A percentile compares a stretch with the other conserved stretches of the same genome.
Conservation (phyloP, 768 basidiomycete genomes). For the Nevesoporus exiguus region DNA sequence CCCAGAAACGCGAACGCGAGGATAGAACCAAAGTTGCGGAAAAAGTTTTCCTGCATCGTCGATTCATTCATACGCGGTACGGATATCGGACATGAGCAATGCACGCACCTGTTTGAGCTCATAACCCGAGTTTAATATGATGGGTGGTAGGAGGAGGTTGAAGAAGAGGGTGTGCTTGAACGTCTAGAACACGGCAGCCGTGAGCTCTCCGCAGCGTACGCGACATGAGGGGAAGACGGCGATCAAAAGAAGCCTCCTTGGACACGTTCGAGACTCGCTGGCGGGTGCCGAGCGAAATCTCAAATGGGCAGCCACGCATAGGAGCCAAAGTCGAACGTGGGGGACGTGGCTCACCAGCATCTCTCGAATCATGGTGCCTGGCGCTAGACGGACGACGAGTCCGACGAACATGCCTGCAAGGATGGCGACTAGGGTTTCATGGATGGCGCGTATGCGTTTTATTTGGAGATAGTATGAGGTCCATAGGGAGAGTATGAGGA, state of each 20-base stretch:
- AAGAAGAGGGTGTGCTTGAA: slow-evolving; percentile 98
- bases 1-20: slow-evolving; percentile 91
- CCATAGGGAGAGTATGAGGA: slow-evolving; percentile 91
- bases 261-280: background rate
- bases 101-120: slow-evolving; percentile 86
- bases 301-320: background rate
- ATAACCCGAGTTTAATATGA: slow-evolving; percentile 97
- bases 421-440: slow-evolving; percentile 95
- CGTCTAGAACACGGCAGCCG: slow-evolving; percentile 50
- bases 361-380: slow-evolving; percentile 91
- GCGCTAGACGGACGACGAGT: slow-evolving; percentile 81
- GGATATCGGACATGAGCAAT: background rate
- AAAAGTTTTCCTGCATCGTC: slow-evolving; percentile 84
- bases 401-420: slow-evolving; percentile 97
- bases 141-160: slow-evolving; percentile 96
- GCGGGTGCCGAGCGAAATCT: background rate
- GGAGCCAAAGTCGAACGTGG: background rate
- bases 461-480: slow-evolving; percentile 98
- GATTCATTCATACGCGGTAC: background rate
- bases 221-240: background rate
- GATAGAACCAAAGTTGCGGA: slow-evolving; percentile 96
- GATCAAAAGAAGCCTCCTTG: background rate
- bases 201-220: background rate
- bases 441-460: slow-evolving; percentile 89
- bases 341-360: slow-evolving; percentile 82